A percentile compares a stretch with the other conserved stretches of the same genome.
phyloP scores from a whole-genome alignment of 768 basidiomycete species.

The Lentinula boryana region DNA sequence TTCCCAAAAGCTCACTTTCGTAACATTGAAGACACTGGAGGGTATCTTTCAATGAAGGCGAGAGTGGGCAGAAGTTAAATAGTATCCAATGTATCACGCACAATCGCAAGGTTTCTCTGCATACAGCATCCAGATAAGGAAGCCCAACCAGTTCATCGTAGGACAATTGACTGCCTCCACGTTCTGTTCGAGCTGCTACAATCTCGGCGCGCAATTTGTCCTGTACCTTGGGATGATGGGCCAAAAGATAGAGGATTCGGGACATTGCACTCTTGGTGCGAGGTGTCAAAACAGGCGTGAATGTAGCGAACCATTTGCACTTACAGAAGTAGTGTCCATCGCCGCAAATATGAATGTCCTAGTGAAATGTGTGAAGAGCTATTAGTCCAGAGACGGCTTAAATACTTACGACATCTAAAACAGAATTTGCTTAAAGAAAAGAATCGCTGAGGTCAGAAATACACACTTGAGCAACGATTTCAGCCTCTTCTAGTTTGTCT shows the following conservation, averaged over 20 bases:
- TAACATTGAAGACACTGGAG: constrained; percentile 11
- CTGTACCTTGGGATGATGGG: constrained; percentile 20
- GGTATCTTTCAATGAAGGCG: constrained; percentile 6
- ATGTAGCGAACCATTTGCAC: neutral
- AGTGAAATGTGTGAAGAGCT: neutral
- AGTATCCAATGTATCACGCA: constrained; percentile 12
- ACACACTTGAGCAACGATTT: constrained; percentile 21
- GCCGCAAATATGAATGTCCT: constrained; percentile 30
- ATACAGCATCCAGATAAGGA: constrained; percentile 30
- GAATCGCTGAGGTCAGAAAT: neutral
- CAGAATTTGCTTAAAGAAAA: neutral
- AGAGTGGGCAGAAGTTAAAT: neutral
- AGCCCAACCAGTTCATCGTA: constrained; percentile 32
- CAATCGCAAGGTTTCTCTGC: constrained; percentile 34
- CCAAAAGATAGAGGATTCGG: constrained; percentile 28
- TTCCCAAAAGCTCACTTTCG: constrained; percentile 16
- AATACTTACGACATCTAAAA: constrained; percentile 6
- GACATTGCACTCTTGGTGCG: constrained; percentile 23
- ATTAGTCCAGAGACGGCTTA: neutral
- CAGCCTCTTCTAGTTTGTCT: constrained; percentile 19
- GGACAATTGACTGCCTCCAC: constrained; percentile 16
- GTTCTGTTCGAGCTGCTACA: constrained; percentile 13
- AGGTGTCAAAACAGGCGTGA: neutral
- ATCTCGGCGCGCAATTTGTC: constrained; percentile 32
- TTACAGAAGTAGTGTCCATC: constrained; percentile 35